Percentiles rank a stretch among this genome's conserved stretches.
Conservation (phyloP, 176 grass and related monocot genomes). For the Triticum timopheevii region DNA sequence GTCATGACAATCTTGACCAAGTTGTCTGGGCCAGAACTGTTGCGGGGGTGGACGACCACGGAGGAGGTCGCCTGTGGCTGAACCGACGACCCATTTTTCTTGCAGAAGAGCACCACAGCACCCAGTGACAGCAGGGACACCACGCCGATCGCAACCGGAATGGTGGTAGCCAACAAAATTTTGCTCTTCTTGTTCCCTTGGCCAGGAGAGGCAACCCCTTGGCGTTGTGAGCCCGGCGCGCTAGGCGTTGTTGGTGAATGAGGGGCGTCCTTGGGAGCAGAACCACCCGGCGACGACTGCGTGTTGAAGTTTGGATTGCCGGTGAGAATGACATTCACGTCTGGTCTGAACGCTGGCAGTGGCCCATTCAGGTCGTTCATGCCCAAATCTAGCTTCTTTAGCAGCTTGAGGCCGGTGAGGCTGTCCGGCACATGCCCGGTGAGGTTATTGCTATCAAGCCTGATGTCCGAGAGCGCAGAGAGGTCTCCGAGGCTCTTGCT, state of each 20-base stretch:
- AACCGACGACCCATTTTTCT: conserved; percentile 25
- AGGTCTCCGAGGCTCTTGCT: conserved; percentile 60
- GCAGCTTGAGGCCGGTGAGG: conserved; percentile 44
- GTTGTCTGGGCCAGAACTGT: conserved; percentile 52
- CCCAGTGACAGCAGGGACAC: conserved; percentile 6
- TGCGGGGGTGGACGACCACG: conserved; percentile 59
- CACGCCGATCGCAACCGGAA: conserved; percentile 40
- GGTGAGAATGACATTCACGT: conserved; percentile 36
- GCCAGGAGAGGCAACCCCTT: not conserved
- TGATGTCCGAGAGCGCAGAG: conserved; percentile 42
- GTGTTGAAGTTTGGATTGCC: conserved; percentile 55
- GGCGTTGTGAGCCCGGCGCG: not conserved
- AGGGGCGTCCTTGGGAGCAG: not conserved
- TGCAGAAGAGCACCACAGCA: conserved; percentile 27
- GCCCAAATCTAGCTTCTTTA: conserved; percentile 64
- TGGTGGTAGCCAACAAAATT: conserved; percentile 38
- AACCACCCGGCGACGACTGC: not conserved
- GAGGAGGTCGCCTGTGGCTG: conserved; percentile 30
- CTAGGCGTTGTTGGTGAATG: not conserved
- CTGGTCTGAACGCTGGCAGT: conserved; percentile 42
- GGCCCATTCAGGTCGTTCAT: conserved; percentile 67
- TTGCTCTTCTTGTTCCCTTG: not conserved
- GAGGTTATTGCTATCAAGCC: conserved; percentile 58
- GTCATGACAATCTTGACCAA: conserved; percentile 61
- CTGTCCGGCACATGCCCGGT: conserved; percentile 57